phyloP scores from a whole-genome alignment of 1,284 basidiomycete genomes.

The Sporisorium sorghi region DNA sequence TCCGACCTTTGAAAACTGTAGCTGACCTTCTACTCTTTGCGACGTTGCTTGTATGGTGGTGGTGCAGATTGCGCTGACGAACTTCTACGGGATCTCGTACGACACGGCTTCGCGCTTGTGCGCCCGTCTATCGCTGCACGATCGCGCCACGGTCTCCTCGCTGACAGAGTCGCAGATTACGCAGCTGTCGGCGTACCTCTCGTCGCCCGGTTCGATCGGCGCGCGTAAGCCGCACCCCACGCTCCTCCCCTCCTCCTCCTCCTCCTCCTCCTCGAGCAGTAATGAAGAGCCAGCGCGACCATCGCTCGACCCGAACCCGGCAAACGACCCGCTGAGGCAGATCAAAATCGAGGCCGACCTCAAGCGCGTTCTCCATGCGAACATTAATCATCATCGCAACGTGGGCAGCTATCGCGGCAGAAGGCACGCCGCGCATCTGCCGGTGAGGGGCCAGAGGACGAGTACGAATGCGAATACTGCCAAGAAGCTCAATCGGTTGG shows the following conservation, averaged over 20 bases:
- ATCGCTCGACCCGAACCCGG: slow-evolving; percentile 47
- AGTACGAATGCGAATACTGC: slow-evolving; percentile 86
- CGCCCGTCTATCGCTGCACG: slow-evolving; percentile 86
- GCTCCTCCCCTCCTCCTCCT: slow-evolving; percentile 2
- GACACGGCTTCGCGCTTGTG: slow-evolving; percentile 82
- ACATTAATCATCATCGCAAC: slow-evolving; percentile 87
- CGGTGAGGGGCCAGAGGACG: slow-evolving; percentile 89
- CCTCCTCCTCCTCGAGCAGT: slow-evolving; percentile 5
- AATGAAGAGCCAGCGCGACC: slow-evolving; percentile 28
- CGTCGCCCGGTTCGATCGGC: slow-evolving; percentile 78
- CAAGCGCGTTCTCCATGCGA: slow-evolving; percentile 81
- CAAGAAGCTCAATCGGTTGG: slow-evolving; percentile 81
- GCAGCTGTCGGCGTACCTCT: slow-evolving; percentile 85
- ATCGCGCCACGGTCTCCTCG: slow-evolving; percentile 79
- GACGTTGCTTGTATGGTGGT: neutral
- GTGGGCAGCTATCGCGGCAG: slow-evolving; percentile 88
- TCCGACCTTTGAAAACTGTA: neutral
- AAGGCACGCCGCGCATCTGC: slow-evolving; percentile 86
- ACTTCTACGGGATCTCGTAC: slow-evolving; percentile 84
- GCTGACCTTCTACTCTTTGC: neutral
- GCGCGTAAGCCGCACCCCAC: slow-evolving; percentile 72
- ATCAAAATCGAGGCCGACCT: slow-evolving; percentile 86
- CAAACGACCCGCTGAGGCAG: slow-evolving; percentile 74
- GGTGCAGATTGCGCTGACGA: slow-evolving; percentile 80
- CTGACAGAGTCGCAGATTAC: slow-evolving; percentile 84